phyloP scores from a whole-genome alignment of 805 yeast species.

The Saturnispora mendoncae region DNA sequence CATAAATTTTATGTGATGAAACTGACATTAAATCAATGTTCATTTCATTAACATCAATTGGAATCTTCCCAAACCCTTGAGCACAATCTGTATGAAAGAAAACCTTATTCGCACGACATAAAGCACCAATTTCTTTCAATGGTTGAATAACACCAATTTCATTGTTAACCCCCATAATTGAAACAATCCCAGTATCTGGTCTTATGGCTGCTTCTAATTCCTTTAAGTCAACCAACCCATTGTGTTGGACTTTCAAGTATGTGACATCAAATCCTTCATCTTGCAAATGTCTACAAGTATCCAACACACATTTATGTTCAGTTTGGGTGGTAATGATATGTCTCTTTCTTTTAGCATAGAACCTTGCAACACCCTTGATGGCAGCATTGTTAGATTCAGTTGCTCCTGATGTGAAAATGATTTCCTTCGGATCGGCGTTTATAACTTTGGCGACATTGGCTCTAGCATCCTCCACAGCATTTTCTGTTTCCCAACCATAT shows the following conservation, averaged over 20 bases:
- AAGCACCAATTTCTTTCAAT: slow-evolving; percentile 79
- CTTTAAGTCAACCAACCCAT: slow-evolving; percentile 69
- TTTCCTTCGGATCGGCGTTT: slow-evolving; percentile 92
- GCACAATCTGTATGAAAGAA: slow-evolving; percentile 98
- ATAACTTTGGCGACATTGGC: slow-evolving; percentile 73
- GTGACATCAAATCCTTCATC: slow-evolving; percentile 97
- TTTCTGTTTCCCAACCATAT: slow-evolving; percentile 98
- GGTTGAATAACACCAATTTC: slow-evolving; percentile 98
- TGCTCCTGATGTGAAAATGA: slow-evolving; percentile 95
- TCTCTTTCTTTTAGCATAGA: slow-evolving; percentile 79
- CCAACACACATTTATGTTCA: slow-evolving; percentile 98
- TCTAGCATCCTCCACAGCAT: slow-evolving; percentile 83
- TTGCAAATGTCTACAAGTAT: slow-evolving; percentile 87
- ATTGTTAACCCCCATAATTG: slow-evolving; percentile 95
- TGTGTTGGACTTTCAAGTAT: slow-evolving; percentile 70
- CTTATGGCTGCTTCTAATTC: slow-evolving; percentile 76
- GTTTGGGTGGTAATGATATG: slow-evolving; percentile 95
- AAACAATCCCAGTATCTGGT: slow-evolving; percentile 83
- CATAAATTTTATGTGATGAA: slow-evolving; percentile 93
- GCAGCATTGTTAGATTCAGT: slow-evolving; percentile 96
- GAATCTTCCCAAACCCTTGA: slow-evolving; percentile 92
- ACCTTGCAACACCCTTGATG: slow-evolving; percentile 90
- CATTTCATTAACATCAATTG: slow-evolving; percentile 84
- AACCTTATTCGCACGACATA: slow-evolving; percentile 80
- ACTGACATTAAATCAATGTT: slow-evolving; percentile 90